Evolutionary conservation across 2,329 filamentous ascomycete genomes (phyloP), one percentile per base, ranked within the genome.

Genomic region (Claviceps maximensis): DNA sequence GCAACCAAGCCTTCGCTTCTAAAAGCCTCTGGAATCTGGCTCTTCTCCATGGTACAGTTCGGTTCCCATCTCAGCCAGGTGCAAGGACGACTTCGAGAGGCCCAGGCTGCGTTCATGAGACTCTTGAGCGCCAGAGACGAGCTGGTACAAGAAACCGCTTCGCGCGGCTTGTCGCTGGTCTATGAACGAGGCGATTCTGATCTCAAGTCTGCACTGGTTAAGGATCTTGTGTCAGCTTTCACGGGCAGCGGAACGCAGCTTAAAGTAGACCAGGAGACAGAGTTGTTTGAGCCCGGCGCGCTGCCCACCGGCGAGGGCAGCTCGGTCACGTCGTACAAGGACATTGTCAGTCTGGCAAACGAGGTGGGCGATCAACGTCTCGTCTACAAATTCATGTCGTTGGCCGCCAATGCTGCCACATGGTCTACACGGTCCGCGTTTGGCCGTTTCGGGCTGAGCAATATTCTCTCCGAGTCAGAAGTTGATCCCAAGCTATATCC

Each of bases 341-440:
- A 98, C 63, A 97, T 98, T 59, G 87, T 98, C 67, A 93, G 78
- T 59, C 74, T 98, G 48, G 93, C 93, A n/a, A 88, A 91, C 45
- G 93, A 98, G 69, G 90, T 96, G 36, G 93, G 93, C 12, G 91
- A 98, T 62, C 91, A 93, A 54, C 90, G 87, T 60, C 74, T 98
- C n/a, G 87, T 97, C 1, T 98, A 98, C 72, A 89, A 90, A 56
- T 97, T 98, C 71, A 98, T 98, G 93, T 91, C 90, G 0, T 77
- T 98, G 59, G 93, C 93, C 2, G 89, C 89, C 1, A 95, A 96
- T 62, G 94, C 95, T 48, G 89, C 90, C 0, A 94, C 95, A 17
- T 98, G 93, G 93, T 91, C 89, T 1, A 95, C 89, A n/a, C 82
- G 93, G 50, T 94, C 93, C 1, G 93, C 93, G 0, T 97, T 98